Conservation (phyloP, 2,329 filamentous ascomycete species). For the Fusarium sp. region DNA sequence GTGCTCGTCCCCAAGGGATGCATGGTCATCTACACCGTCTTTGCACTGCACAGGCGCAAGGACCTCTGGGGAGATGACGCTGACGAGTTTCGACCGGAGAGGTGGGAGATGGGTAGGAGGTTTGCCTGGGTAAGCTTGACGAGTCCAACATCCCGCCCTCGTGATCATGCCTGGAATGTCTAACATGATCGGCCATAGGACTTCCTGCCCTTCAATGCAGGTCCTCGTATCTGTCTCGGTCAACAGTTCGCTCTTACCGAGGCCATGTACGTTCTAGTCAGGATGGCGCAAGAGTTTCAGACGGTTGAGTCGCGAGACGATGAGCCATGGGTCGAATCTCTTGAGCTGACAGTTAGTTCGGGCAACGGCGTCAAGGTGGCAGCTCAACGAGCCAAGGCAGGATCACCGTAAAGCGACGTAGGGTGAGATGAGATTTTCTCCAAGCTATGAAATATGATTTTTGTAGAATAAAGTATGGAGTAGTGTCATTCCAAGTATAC, state of each 20-base stretch:
- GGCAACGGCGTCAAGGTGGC: constrained; percentile 2
- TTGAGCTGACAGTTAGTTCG: not conserved
- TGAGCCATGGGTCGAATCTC: not conserved
- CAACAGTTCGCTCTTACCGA: constrained; percentile 36
- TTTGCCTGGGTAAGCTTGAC: constrained; percentile 34
- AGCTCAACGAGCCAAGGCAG: too few species aligned
- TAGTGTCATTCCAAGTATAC: too few species aligned
- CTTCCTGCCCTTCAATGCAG: constrained; percentile 58
- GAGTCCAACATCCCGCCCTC: too few species aligned
- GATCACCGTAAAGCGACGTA: too few species aligned
- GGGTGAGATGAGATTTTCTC: too few species aligned
- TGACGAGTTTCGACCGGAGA: constrained; percentile 53
- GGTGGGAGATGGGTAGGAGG: constrained; percentile 49
- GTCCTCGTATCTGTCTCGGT: constrained; percentile 54
- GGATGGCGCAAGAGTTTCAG: constrained; percentile 18
- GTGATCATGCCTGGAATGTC: too few species aligned
- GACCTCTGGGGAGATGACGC: constrained; percentile 53
- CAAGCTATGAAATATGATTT: too few species aligned
- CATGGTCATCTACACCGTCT: constrained; percentile 52
- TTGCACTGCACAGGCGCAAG: constrained; percentile 51
- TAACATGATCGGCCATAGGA: constrained; percentile 45
- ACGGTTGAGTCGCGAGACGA: not conserved
- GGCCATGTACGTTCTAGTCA: constrained; percentile 26
- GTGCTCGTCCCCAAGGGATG: constrained; percentile 59
- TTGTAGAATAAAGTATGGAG: too few species aligned